A percentile compares a stretch with the other conserved stretches of the same genome.
Conservation (phyloP, 2,329 filamentous ascomycete species). For the Talaromyces albobiverticillius region DNA sequence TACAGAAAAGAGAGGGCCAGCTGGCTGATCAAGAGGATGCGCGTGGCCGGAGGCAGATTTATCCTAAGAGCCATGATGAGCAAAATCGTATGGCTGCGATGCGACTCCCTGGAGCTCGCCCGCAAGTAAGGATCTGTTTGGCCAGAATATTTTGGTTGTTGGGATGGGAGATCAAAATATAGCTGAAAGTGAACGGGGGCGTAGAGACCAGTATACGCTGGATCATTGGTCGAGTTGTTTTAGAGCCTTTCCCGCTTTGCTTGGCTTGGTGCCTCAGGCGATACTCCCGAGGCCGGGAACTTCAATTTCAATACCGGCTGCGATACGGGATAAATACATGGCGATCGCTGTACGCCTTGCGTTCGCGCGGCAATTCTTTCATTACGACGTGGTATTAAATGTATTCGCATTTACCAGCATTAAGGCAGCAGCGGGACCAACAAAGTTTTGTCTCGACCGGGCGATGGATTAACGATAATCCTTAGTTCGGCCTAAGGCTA, state of each 20-base stretch:
- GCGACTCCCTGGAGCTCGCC: constrained; percentile 10
- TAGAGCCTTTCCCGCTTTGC: background rate
- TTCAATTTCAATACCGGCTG: background rate
- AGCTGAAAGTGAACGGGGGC: background rate
- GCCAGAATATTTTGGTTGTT: background rate
- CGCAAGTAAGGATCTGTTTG: constrained; percentile 2
- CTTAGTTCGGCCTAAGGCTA: background rate
- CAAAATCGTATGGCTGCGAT: background rate
- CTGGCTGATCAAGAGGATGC: constrained; percentile 72
- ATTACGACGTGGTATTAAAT: too few species aligned
- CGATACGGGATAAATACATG: background rate
- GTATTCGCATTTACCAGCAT: too few species aligned
- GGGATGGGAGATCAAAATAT: background rate
- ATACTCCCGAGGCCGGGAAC: background rate
- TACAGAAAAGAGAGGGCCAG: constrained; percentile 72
- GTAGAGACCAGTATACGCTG: background rate
- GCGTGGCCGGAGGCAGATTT: constrained; percentile 89
- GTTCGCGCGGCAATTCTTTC: too few species aligned
- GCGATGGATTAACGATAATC: constrained; percentile 2
- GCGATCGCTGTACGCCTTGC: too few species aligned
- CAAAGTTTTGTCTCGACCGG: background rate
- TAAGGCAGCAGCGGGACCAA: background rate
- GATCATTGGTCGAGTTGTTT: background rate
- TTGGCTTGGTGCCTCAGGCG: background rate
- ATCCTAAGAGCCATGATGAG: constrained; percentile 73